Base-by-base conservation (phyloP, 2,329 filamentous ascomycete genomes). In the Cladosporium sp. region DNA sequence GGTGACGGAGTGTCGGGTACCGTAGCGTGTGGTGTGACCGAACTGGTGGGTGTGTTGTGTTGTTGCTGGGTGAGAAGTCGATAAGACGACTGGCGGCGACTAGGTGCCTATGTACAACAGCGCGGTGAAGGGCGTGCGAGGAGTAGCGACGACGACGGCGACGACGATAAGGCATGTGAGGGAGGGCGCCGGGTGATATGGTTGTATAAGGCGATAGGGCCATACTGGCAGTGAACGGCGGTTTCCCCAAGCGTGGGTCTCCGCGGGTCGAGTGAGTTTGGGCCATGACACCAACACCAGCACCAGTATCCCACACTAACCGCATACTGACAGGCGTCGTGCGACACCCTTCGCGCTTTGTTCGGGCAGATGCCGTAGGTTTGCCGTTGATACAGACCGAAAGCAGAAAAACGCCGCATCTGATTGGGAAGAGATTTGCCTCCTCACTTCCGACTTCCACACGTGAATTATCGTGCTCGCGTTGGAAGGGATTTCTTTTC, bases 151-250 rank as follows among this genome's bases (percentile, higher is more conserved):
- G 32, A 47, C 43, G 18, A 27, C 45, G 37, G 24, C 24, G 44
- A 47, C 45, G 37, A 41, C 45, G 9, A 27, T 20, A 24, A 27
- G 12, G 15, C 32, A 17, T 36, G 32, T 37, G 45, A 48, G 45
- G 32, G 36, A 41, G 37, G 44, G 34, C 15, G 45, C 27, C 45
- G 45, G 43, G 45, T 41, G 45, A 48, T 48, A 48, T 48, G 45
- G 45, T 11, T 48, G 45, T 48, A 48, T 48, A 48, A 48, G 37
- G 45, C 37, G 45, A 41, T 48, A 48, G 45, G 45, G 45, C 45
- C 37, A 48, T 32, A 19, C 43, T 41, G 17, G 34, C 27, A 48
- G 38, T 48, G 45, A 48, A 48, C 45, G 45, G 45, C 24, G 37
- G 45, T 41, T 48, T 48, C 45, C 45, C 45, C 45, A 48, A 48